Evolutionary conservation across 2,329 filamentous ascomycete species (phyloP).

Genomic region (Apiospora kogelbergensis): DNA sequence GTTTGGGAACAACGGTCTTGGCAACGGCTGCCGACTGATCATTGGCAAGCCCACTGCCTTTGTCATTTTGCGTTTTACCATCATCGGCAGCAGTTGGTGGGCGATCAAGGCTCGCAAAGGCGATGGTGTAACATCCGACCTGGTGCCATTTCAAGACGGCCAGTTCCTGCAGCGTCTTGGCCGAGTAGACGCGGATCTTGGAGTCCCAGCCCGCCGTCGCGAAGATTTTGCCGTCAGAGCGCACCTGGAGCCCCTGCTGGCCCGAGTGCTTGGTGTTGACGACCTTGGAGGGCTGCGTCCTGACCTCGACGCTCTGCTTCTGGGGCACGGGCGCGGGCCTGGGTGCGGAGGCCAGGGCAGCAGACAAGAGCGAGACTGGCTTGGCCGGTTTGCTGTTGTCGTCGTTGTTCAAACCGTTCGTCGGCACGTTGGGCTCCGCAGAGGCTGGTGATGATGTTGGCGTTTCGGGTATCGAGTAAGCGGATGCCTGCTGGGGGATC

Average conservation of each 20-base stretch:
- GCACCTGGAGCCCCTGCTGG: slow-evolving; percentile 76
- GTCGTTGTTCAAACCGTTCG: not conserved
- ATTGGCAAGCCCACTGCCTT: slow-evolving; percentile 9
- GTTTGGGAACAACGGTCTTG: slow-evolving; percentile 23
- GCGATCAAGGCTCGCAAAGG: slow-evolving; percentile 58
- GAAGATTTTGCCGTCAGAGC: slow-evolving; percentile 79
- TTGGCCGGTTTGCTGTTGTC: not conserved
- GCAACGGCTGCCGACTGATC: slow-evolving; percentile 12
- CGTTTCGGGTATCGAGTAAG: not conserved
- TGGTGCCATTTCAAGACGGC: slow-evolving; percentile 95
- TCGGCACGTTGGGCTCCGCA: not conserved
- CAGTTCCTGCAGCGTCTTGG: slow-evolving; percentile 78
- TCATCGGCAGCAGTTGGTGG: not conserved
- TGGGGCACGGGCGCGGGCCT: slow-evolving; percentile 18
- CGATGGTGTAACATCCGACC: slow-evolving; percentile 79
- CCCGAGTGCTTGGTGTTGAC: slow-evolving; percentile 85
- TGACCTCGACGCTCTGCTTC: slow-evolving; percentile 15
- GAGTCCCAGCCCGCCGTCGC: slow-evolving; percentile 94
- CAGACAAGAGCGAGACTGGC: slow-evolving; percentile 28
- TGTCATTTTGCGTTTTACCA: slow-evolving; percentile 11
- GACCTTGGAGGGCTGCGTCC: slow-evolving; percentile 54
- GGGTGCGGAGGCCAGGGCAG: slow-evolving; percentile 24
- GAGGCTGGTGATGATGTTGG: not conserved
- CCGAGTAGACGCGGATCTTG: slow-evolving; percentile 76
- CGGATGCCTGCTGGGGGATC: slow-evolving; percentile 41